Base-by-base conservation (phyloP, 75 land plant species). In the Selaginella moellendorffii region DNA sequence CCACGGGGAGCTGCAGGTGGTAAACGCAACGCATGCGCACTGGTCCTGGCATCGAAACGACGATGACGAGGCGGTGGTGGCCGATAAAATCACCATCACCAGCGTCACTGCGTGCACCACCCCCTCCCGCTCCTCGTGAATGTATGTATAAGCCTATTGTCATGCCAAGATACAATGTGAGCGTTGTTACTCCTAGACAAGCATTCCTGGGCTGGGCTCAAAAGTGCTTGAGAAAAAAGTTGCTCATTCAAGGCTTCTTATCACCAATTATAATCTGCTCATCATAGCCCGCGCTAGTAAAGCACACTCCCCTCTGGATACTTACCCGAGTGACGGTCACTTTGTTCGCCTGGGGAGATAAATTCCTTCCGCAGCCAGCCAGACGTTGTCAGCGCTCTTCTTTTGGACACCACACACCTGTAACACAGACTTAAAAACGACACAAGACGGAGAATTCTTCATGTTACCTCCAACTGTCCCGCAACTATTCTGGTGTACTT, bases 11-110 rank as follows among this genome's bases (percentile, higher is more conserved):
- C 18, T 71, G 2, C 12, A 20, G 10, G 30, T 71, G 10, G 52
- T 20, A 28, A 71, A 71, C 56, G 73, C 63, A 52, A 71, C 73
- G 0, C 73, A 71, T 22, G 72, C 71, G n/a, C 10, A 54, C 14
- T 71, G 73, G 73, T 53, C 61, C 22, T 71, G 73, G 73, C 72
- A 71, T 21, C 12, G 73, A 8, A 71, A 66, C 54, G 27, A 53
- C 22, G 73, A 71, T 20, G 63, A 10, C 0, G 72, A 68, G 2
- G 56, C 62, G 10, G 63, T 71, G n/a, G 69, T 26, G 23, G 71
- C 73, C 0, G 73, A 71, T 58, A 29, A 66, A 9, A 28, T 71
- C 10, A 67, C 30, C 61, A 19, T 71, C 26, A 56, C 36, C 21
- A 71, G 10, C n/a, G n/a, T n/a, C n/a, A n/a, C n/a, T n/a, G n/a